Evolutionary conservation across 1,284 basidiomycete species (phyloP), one percentile per base, ranked within the genome.

Genomic region (Trametes polyzona): DNA sequence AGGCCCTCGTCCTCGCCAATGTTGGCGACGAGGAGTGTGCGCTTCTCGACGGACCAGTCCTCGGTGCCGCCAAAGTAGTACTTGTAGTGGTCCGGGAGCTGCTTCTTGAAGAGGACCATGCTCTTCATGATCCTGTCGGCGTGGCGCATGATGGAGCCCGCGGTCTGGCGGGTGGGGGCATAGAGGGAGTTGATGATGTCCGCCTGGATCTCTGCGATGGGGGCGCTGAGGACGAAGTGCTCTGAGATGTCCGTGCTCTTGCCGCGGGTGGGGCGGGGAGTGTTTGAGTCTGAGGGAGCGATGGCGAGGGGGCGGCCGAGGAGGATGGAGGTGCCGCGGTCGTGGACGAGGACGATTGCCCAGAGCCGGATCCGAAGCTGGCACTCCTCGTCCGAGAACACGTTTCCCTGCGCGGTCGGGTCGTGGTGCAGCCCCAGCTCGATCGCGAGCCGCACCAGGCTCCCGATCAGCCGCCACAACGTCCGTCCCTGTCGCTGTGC

Each of bases 161-260:
- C 81, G 24, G 78, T 80, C 69, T 87, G 86, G 40, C 79, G 79
- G 14, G 83, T 83, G 0, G 91, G 90, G 4, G 84, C 80, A 69
- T 93, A 93, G 14, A 93, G 78, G 4, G 88, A 89, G 67, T 89
- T 90, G 74, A 93, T 88, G 58, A 93, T 90, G 62, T 93, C 90
- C 2, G 90, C 90, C 61, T 93, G 91, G 52, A 93, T 90, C 59
- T 90, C 87, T 19, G 86, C 85, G 48, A 92, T 78, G 14, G 86
- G 84, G 41, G 83, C 81, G 23, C 86, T 88, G 16, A 84, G 73
- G 46, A 86, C 77, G 67, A 91, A 92, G 67, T 92, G 88, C 61
- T 89, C 87, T 2, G 87, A 88, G 59, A 86, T 74, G 51, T 75
- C 76, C 48, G 62, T 73, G 46, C 74, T 74, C 55, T 80, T 74